phyloP scores from a whole-genome alignment of 345 rosid genomes.

The Barbarea vulgaris region DNA sequence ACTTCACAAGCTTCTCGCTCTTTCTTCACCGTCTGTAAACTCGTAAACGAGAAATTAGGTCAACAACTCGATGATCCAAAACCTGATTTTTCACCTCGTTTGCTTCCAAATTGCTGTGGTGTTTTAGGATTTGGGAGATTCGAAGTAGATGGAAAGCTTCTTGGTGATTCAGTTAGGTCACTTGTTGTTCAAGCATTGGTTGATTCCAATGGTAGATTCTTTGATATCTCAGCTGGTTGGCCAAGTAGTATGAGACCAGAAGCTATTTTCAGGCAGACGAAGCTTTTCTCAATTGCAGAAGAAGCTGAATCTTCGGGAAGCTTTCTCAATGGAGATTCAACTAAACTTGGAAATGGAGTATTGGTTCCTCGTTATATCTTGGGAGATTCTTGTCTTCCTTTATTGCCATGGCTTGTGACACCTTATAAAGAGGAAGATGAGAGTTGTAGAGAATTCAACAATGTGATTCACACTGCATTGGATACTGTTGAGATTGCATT shows the following conservation, averaged over 20 bases:
- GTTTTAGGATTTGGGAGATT: constrained; percentile 67
- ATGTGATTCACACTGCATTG: constrained; percentile 52
- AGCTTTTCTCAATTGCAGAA: constrained; percentile 45
- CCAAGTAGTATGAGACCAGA: constrained; percentile 54
- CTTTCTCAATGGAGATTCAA: constrained; percentile 48
- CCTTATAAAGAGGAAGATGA: constrained; percentile 62
- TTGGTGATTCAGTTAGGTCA: constrained; percentile 49
- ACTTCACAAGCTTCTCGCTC: constrained; percentile 56
- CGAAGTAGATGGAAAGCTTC: constrained; percentile 48
- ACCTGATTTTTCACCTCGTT: constrained; percentile 55
- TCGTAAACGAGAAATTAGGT: constrained; percentile 50
- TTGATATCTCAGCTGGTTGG: constrained; percentile 89
- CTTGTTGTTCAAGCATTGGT: constrained; percentile 79
- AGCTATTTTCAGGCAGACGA: constrained; percentile 53
- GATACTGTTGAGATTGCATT: constrained; percentile 49
- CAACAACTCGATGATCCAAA: constrained; percentile 46
- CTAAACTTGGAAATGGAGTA: constrained; percentile 47
- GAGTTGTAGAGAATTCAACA: constrained; percentile 60
- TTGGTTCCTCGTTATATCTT: constrained; percentile 61
- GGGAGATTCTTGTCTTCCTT: constrained; percentile 71
- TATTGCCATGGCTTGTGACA: constrained; percentile 74
- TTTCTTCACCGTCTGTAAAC: constrained; percentile 65
- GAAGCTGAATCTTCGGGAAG: background rate
- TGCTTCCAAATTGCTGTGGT: constrained; percentile 78
- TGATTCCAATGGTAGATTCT: constrained; percentile 66